phyloP scores from a whole-genome alignment of 2,329 filamentous ascomycete species.

The Fusarium ambrosium region DNA sequence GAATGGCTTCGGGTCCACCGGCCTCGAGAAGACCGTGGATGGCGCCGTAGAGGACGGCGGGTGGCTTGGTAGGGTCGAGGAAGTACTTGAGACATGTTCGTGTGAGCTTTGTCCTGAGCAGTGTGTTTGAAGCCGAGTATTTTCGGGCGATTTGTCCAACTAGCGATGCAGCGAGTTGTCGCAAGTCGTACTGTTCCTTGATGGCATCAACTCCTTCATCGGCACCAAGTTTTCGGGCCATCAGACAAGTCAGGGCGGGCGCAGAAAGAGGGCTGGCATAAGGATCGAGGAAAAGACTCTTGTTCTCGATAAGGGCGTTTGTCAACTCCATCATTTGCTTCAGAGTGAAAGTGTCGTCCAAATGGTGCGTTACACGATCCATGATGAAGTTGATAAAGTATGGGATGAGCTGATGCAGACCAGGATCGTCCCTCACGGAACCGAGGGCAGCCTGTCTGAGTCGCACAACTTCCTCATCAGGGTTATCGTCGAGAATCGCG shows the following conservation, averaged over 20 bases:
- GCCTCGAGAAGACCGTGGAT: constrained; percentile 84
- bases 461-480: constrained; percentile 78
- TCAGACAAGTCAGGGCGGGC: constrained; percentile 90
- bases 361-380: constrained; percentile 93
- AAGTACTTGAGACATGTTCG: constrained; percentile 95
- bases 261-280: constrained; percentile 79
- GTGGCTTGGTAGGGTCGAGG: constrained; percentile 85
- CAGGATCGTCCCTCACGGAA: constrained; percentile 88
- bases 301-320: constrained; percentile 86
- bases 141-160: constrained; percentile 84
- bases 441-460: constrained; percentile 88
- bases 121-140: constrained; percentile 84
- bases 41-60: constrained; percentile 90
- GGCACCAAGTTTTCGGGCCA: constrained; percentile 80
- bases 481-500: constrained; percentile 88
- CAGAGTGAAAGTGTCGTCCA: constrained; percentile 90
- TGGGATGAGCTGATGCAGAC: constrained; percentile 93
- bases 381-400: constrained; percentile 98
- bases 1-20: constrained; percentile 74
- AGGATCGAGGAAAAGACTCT: constrained; percentile 78
- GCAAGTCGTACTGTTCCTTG: constrained; percentile 80
- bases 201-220: constrained; percentile 65
- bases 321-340: constrained; percentile 94
- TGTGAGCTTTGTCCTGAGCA: constrained; percentile 88
- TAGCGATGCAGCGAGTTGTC: constrained; percentile 86